phyloP scores from a whole-genome alignment of 2,329 filamentous ascomycete genomes.

The Blastomyces emzantsi region DNA sequence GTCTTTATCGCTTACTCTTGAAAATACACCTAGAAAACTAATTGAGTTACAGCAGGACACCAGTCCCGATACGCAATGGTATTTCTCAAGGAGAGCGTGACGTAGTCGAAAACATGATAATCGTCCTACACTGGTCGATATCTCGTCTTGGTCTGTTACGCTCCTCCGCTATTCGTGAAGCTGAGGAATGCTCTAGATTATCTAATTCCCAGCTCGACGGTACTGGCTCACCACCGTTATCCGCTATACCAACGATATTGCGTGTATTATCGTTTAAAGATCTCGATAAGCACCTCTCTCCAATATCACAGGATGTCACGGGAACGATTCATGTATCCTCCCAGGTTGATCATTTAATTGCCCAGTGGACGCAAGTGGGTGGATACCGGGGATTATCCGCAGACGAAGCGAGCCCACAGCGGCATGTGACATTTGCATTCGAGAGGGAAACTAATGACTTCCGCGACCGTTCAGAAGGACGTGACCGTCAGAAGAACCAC shows the following conservation, averaged over 20 bases:
- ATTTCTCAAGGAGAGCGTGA: conserved; percentile 33
- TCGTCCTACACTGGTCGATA: conserved; percentile 35
- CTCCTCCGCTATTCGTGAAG: conserved; percentile 30
- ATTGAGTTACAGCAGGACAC: conserved; percentile 16
- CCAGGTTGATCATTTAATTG: conserved; percentile 27
- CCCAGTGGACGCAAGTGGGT: conserved; percentile 22
- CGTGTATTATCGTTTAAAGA: conserved; percentile 27
- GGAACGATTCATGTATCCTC: conserved; percentile 34
- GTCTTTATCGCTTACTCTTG: background rate
- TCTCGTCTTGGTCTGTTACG: conserved; percentile 32
- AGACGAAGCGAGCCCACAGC: background rate
- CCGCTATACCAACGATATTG: conserved; percentile 21
- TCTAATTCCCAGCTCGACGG: conserved; percentile 12
- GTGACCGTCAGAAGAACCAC: conserved; percentile 25
- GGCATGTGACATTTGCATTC: conserved; percentile 19
- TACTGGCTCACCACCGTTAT: conserved; percentile 12
- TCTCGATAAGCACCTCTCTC: conserved; percentile 25
- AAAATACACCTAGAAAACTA: background rate
- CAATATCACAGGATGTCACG: conserved; percentile 29
- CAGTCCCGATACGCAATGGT: conserved; percentile 21
- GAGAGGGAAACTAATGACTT: conserved; percentile 20
- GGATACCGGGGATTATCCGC: conserved; percentile 15
- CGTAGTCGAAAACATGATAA: conserved; percentile 37
- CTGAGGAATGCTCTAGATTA: conserved; percentile 21
- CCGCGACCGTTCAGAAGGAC: conserved; percentile 19